Evolutionary conservation across 2,329 filamentous ascomycete species (phyloP).

Genomic region (Laburnicola sp.): DNA sequence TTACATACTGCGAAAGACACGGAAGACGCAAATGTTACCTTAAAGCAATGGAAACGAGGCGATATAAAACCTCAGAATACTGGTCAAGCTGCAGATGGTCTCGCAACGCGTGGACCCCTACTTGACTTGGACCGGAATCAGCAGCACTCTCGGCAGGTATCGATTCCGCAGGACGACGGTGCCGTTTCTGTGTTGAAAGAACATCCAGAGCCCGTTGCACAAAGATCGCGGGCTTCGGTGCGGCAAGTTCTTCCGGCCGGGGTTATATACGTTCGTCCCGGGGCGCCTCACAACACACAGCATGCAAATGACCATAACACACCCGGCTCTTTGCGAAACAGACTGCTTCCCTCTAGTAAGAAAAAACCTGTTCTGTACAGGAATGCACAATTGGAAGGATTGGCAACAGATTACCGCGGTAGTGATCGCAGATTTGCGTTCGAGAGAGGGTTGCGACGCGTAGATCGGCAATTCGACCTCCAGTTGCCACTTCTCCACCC

Average conservation of each 20-base stretch:
- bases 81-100: not conserved
- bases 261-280: constrained; percentile 2
- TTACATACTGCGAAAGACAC: constrained; percentile 59
- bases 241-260: constrained; percentile 2
- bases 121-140: constrained; percentile 23
- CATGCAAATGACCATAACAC: not conserved
- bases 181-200: not conserved
- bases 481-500: constrained; percentile 14
- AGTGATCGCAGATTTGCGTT: constrained; percentile 46
- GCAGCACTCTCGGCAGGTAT: constrained; percentile 13
- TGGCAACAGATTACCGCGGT: constrained; percentile 44
- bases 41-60: constrained; percentile 58
- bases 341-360: not conserved
- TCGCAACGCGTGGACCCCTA: constrained; percentile 19
- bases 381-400: constrained; percentile 49
- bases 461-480: constrained; percentile 31
- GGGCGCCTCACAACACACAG: not conserved
- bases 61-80: constrained; percentile 27
- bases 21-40: constrained; percentile 54
- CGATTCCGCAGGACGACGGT: not conserved
- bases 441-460: constrained; percentile 33
- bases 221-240: not conserved
- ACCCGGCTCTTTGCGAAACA: not conserved
- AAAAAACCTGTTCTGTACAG: constrained; percentile 24
- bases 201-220: not conserved